Percentiles rank a stretch among this genome's conserved stretches.
Conservation (phyloP, 2,329 filamentous ascomycete species). For the Cordyceps cicadae region DNA sequence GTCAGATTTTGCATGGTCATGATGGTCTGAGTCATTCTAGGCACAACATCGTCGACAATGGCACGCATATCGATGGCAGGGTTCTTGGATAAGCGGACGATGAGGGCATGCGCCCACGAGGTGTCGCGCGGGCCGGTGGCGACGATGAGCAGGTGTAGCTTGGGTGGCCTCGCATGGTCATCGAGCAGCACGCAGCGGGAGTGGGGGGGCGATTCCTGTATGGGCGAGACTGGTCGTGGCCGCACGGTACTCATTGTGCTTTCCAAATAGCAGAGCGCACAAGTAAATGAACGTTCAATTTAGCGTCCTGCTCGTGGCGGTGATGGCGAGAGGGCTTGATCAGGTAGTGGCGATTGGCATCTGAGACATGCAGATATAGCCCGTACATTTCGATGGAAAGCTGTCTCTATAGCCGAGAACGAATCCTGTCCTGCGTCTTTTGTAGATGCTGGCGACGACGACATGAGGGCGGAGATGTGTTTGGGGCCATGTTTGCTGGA, state of each 20-base stretch:
- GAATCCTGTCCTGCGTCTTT: not conserved
- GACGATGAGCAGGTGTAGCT: constrained; percentile 55
- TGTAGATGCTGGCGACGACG: not conserved
- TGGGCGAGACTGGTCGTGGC: not conserved
- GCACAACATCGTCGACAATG: constrained; percentile 57
- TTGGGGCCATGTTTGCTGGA: not conserved
- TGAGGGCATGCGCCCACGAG: constrained; percentile 57
- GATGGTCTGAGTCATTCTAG: constrained; percentile 54
- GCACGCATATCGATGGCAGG: constrained; percentile 52
- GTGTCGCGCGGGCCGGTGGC: constrained; percentile 58
- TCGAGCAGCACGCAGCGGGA: constrained; percentile 31
- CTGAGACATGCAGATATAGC: constrained; percentile 25
- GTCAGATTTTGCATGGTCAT: constrained; percentile 50
- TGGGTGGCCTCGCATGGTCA: constrained; percentile 30
- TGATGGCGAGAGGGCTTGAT: not conserved
- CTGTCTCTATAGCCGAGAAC: not conserved
- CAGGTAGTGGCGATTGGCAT: constrained; percentile 17
- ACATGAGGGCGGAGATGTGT: not conserved
- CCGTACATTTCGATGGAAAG: constrained; percentile 15
- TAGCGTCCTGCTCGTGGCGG: not conserved
- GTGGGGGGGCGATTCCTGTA: constrained; percentile 19
- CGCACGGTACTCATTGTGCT: not conserved
- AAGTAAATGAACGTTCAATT: not conserved
- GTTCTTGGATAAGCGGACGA: constrained; percentile 59
- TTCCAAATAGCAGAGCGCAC: not conserved